These are phyloP conservation scores for Jacaranda mimosifolia DNA, from an alignment of 257 asterid species.

Conservation along the genomic window DNA sequence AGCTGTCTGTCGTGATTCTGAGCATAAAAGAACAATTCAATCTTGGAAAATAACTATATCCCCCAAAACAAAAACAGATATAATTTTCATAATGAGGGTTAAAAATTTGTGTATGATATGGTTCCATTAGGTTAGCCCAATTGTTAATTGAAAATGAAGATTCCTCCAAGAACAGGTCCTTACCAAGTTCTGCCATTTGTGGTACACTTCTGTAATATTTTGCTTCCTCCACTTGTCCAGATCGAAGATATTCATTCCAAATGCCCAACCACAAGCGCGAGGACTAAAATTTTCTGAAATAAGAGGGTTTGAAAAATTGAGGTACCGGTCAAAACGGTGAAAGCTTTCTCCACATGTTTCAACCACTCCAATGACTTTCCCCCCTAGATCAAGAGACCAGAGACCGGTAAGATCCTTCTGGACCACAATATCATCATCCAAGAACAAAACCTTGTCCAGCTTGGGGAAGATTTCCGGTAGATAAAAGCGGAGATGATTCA, in stretches of 20 bases:
- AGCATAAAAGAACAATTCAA: conserved; percentile 11
- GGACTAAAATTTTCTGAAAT: conserved; percentile 72
- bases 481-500: conserved; percentile 97
- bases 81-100: no score
- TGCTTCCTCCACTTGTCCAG: conserved; percentile 80
- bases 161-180: conserved; percentile 1
- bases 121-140: no score
- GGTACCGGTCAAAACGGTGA: conserved; percentile 92
- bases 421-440: conserved; percentile 91
- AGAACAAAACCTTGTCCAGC: conserved; percentile 82
- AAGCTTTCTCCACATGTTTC: conserved; percentile 97
- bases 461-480: conserved; percentile 90
- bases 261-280: conserved; percentile 98
- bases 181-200: conserved; percentile 95
- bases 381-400: conserved; percentile 81
- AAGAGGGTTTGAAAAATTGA: conserved; percentile 90
- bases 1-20: conserved; percentile 88
- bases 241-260: conserved; percentile 90
- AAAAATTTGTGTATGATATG: no score
- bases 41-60: neutral
- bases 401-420: conserved; percentile 80
- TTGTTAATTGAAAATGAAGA: no score
- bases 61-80: neutral
- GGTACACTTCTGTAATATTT: conserved; percentile 83
- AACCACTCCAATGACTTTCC: conserved; percentile 93